Evolutionary conservation across 1,284 basidiomycete species (phyloP), one percentile per base, ranked within the genome.

Genomic region (Dichomitus squalens): DNA sequence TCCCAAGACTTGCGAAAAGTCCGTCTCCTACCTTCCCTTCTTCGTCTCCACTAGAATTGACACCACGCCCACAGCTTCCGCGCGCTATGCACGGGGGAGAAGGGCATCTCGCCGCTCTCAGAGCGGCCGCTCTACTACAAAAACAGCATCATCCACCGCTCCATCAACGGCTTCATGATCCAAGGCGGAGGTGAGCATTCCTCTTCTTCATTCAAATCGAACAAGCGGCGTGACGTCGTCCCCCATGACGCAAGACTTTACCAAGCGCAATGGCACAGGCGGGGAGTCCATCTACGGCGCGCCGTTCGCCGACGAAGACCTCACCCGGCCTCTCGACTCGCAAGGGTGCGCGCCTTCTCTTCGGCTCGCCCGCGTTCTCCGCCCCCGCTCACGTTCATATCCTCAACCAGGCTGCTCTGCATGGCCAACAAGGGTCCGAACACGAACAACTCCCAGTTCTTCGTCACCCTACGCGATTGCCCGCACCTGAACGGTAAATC

Each of bases 1-100:
- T 3, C 95, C 95, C 7, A 90, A 89, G 73, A 94, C 94, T 5
- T 82, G 81, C 53, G 95, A 96, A 77, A 96, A 96, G 91, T 93
- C 64, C 60, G 82, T 67, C 34, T 31, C 21, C 12, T 35, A 11
- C 16, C 23, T 25, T 38, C 51, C 35, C 33, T 35, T 29, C 49
- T 50, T 47, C 49, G 53, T 34, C 53, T 35, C 27, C 51, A 23
- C 3, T 31, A 25, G 41, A n/a, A 29, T 25, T 52, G 11, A 47
- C 41, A 47, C 25, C 40, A 21, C 49, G 31, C 56, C 21, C 33
- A 54, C 61, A 94, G 92, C 76, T 97, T 97, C 71, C 86, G 93
- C 46, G 88, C 88, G 9, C 77, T 97, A 57, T 95, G 92, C 71
- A 96, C 93, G 0, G 95, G 94, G 12, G 91, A 95, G 70, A 88